Evolutionary conservation across 2,329 filamentous ascomycete genomes (phyloP), one percentile per base, ranked within the genome.

Genomic region (Diaporthe eres): DNA sequence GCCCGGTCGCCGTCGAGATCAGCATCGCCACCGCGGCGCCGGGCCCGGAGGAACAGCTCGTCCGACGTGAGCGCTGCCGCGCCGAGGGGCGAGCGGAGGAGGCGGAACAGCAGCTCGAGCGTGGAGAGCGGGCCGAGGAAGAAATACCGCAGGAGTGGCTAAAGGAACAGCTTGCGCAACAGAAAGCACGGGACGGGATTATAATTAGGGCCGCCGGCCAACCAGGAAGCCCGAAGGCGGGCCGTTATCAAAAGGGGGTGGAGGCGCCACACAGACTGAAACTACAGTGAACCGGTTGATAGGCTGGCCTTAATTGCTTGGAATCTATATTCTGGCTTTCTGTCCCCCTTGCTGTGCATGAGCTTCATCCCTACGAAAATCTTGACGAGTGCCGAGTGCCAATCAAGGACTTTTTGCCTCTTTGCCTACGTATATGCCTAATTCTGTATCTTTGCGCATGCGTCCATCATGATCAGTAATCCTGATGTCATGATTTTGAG

Each of bases 61-160:
- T 75, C 74, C 17, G 65, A 72, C 8, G 37, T 72, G 42, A 58
- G 74, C 47, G 74, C 42, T 15, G 44, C 49, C 15, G 28, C 75
- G 44, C 75, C 67, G 37, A 73, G 71, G 42, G 75, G 76, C 25
- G 76, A 73, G 72, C 72, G 75, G 31, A 58, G 61, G 39, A 72
- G 76, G 55, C 65, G 76, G 67, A 74, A 70, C n/a, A 75, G 72
- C 51, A 77, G 76, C 57, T 77, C 76, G 7, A 74, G 74, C n/a
- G 67, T 71, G 34, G 74, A 75, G n/a, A 76, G 68, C 57, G 74
- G 42, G 37, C 75, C 75, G 7, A 70, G 75, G 55, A 77, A 70
- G 75, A 74, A 73, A 51, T 73, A 76, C 37, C 76, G 75, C 55
- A 77, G 61, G 49, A 65, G 63, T 6, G 58, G 68, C 55, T 77